phyloP scores from a whole-genome alignment of 2,329 filamentous ascomycete genomes.

The Elsinoe ampelina region DNA sequence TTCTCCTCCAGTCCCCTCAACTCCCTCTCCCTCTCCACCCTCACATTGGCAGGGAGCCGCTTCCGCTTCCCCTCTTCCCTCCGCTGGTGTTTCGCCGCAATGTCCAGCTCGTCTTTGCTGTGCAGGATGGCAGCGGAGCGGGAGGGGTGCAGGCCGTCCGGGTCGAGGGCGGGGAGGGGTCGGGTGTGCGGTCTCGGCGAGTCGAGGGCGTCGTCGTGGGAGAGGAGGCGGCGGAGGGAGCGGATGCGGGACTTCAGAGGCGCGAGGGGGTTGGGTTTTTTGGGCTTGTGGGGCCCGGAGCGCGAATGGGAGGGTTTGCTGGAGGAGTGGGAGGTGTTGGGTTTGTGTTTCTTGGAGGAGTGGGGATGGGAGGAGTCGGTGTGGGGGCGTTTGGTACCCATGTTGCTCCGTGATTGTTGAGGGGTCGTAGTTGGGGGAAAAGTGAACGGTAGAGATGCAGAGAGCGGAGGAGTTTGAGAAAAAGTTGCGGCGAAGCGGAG shows the following conservation, averaged over 20 bases:
- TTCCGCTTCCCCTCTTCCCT: not conserved
- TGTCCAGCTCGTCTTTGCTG: slow-evolving; percentile 12
- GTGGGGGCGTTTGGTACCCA: slow-evolving; percentile 8
- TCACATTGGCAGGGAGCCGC: not conserved
- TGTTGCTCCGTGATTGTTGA: not conserved
- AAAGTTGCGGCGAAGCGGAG: not conserved
- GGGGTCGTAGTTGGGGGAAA: not conserved
- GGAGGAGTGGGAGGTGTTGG: slow-evolving; percentile 18
- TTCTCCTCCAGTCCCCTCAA: slow-evolving; percentile 25
- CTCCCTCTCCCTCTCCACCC: slow-evolving; percentile 8
- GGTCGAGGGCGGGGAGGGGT: not conserved
- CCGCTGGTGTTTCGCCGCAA: slow-evolving; percentile 8
- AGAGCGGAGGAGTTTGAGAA: not conserved
- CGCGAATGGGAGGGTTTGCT: slow-evolving; percentile 19
- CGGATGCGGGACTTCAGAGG: slow-evolving; percentile 63
- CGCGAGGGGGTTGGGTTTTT: slow-evolving; percentile 38
- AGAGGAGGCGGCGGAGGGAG: slow-evolving; percentile 53
- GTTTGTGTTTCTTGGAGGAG: not conserved
- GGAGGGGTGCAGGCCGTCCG: not conserved
- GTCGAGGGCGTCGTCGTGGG: slow-evolving; percentile 13
- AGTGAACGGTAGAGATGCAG: not conserved
- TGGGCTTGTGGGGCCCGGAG: not conserved
- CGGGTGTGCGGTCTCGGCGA: not conserved
- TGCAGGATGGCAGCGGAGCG: slow-evolving; percentile 6
- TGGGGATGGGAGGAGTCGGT: not conserved